These are phyloP conservation scores for Globisporangium iwayamae DNA, from an alignment of 352 stramenopile genomes.

Conservation along the genomic window DNA sequence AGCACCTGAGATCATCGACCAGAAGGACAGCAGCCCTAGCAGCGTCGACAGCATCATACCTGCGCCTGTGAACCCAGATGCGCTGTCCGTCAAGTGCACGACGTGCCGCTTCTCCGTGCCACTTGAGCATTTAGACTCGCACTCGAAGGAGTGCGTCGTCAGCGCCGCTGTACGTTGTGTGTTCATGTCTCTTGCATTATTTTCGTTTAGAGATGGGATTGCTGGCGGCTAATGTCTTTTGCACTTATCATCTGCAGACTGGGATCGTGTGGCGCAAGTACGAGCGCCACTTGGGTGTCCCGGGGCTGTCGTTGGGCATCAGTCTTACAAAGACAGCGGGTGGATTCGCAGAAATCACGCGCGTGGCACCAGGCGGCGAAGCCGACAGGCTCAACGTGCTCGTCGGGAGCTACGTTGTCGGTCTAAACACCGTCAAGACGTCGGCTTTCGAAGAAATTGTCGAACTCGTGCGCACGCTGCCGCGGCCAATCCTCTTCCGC, in stretches of 20 bases:
- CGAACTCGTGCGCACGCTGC: constrained; percentile 39
- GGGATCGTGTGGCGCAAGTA: constrained; percentile 58
- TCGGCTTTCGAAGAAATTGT: constrained; percentile 76
- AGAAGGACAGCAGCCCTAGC: not conserved
- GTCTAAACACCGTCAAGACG: constrained; percentile 52
- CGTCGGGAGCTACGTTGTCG: constrained; percentile 73
- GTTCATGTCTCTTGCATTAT: not conserved
- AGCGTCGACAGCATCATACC: not conserved
- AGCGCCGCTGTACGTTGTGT: constrained; percentile 29
- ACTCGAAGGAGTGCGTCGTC: constrained; percentile 62
- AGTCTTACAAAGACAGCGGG: constrained; percentile 66
- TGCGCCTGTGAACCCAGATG: constrained; percentile 5
- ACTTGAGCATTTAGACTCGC: constrained; percentile 48
- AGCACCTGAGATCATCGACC: not conserved
- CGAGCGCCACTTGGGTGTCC: constrained; percentile 42
- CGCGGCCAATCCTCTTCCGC: constrained; percentile 59
- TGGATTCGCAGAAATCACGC: constrained; percentile 68
- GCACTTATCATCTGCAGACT: constrained; percentile 14
- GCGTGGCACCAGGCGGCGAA: constrained; percentile 48
- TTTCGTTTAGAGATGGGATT: not conserved
- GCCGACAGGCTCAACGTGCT: constrained; percentile 60
- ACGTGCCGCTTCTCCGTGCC: constrained; percentile 48
- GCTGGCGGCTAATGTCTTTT: constrained; percentile 1
- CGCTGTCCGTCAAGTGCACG: constrained; percentile 62
- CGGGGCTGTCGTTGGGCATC: constrained; percentile 52